phyloP scores from a whole-genome alignment of 1,139 yeast species.

The Scheffersomyces cryptocercus region DNA sequence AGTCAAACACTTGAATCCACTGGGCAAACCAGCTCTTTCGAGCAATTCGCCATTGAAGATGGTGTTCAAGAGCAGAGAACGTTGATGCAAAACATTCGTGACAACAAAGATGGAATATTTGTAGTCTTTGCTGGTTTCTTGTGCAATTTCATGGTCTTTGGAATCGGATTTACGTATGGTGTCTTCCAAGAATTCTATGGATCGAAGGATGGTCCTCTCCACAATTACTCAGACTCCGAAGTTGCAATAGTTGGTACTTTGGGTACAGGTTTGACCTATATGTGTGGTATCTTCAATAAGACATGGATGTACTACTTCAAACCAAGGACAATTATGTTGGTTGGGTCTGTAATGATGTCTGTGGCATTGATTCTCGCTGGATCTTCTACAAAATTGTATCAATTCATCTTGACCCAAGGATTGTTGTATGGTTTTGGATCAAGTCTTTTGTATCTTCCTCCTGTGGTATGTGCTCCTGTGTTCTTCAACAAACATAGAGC shows the following conservation, averaged over 20 bases:
- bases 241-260: constrained; percentile 33
- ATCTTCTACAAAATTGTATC: constrained; percentile 21
- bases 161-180: constrained; percentile 35
- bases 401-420: constrained; percentile 41
- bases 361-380: constrained; percentile 28
- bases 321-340: constrained; percentile 24
- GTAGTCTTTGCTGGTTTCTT: constrained; percentile 28
- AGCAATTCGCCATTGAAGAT: background rate
- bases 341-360: constrained; percentile 27
- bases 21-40: no score
- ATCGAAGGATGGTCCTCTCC: constrained; percentile 27
- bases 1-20: no score
- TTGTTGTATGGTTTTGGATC: constrained; percentile 39
- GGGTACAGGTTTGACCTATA: constrained; percentile 29
- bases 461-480: constrained; percentile 42
- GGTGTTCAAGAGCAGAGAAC: background rate
- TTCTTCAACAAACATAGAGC: constrained; percentile 38
- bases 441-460: constrained; percentile 37
- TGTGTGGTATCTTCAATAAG: constrained; percentile 26
- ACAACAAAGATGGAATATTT: constrained; percentile 3
- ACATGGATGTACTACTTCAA: constrained; percentile 15
- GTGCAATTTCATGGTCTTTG: constrained; percentile 35
- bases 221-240: constrained; percentile 18
- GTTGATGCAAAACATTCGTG: background rate
- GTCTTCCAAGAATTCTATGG: constrained; percentile 36